Evolutionary conservation across 2,329 filamentous ascomycete species (phyloP), one percentile per base, ranked within the genome.

Genomic region (Fusarium falciforme): DNA sequence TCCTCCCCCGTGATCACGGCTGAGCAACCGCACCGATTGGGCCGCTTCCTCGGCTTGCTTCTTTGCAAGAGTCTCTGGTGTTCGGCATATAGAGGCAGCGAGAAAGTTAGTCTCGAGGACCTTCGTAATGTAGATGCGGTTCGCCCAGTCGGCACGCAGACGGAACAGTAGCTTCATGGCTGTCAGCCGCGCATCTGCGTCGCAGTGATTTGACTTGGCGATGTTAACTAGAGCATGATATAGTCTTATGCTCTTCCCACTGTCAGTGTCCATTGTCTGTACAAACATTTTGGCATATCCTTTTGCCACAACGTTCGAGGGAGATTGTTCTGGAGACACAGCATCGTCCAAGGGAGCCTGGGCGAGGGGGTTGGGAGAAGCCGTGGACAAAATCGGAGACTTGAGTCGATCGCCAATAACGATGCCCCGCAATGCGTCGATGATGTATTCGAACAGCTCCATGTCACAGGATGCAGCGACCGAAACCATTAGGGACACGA

Each of bases 81-180:
- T 91, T 40, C 94, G 91, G 75, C 91, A 92, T 11, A 98, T 84
- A 8, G 92, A 88, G 17, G 90, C 88, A 31, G 95, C 94, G 27
- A 98, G 85, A 62, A 90, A 90, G 73, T 92, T 90, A 31, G 91
- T 93, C 79, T 97, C 94, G 2, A 92, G 90, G 33, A 90, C 89
- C 36, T 89, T 84, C 9, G 91, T 91, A 62, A 98, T 85, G 67
- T 93, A 94, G 5, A 98, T 88, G 52, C 92, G 89, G 74, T 95
- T 90, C 11, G 93, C 90, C 80, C 93, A 94, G 82, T 98, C 94
- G 25, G 94, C 94, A 67, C 95, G 90, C 33, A 98, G 85, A 49
- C 95, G 91, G 80, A 97, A 96, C 3, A 98, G 85, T 49, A 96
- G 83, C 77, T 94, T 94, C 86, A 95, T 90, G 3, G 92, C 91